A percentile compares a stretch with the other conserved stretches of the same genome.
These are phyloP conservation scores for Puccinia novopanici DNA, from an alignment of 1,284 basidiomycete genomes.

Conservation along the genomic window DNA sequence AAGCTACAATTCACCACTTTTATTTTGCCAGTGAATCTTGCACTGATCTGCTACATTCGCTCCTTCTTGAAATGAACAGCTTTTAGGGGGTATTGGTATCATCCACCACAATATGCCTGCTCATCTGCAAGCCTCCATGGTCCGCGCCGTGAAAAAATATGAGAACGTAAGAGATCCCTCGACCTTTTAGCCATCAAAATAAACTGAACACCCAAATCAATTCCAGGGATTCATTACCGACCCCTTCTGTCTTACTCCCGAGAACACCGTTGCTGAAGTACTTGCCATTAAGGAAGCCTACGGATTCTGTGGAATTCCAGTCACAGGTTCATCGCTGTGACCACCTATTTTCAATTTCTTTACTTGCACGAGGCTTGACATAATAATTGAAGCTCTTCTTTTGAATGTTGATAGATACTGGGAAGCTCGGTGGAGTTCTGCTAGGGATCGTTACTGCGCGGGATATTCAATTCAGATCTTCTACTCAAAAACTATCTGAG, in stretches of 20 bases:
- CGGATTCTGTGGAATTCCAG: slow-evolving; percentile 96
- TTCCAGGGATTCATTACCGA: slow-evolving; percentile 94
- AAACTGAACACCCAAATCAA: not conserved
- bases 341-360: not conserved
- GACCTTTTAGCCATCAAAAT: not conserved
- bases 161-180: slow-evolving; percentile 41
- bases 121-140: slow-evolving; percentile 89
- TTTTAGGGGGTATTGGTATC: slow-evolving; percentile 94
- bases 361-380: not conserved
- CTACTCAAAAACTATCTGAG: slow-evolving; percentile 70
- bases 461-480: slow-evolving; percentile 88
- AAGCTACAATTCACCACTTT: not conserved
- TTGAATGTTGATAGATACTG: slow-evolving; percentile 71
- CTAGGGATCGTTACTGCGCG: slow-evolving; percentile 95
- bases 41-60: slow-evolving; percentile 52
- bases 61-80: slow-evolving; percentile 62
- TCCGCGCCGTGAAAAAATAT: slow-evolving; percentile 87
- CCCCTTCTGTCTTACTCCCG: slow-evolving; percentile 80
- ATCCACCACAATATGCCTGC: slow-evolving; percentile 96
- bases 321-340: slow-evolving; percentile 72
- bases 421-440: slow-evolving; percentile 82
- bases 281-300: slow-evolving; percentile 87
- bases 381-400: not conserved
- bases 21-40: not conserved
- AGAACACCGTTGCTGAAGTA: slow-evolving; percentile 81